Evolutionary conservation across 345 rosid genomes (phyloP).

Genomic region (Euphorbia peplus): DNA sequence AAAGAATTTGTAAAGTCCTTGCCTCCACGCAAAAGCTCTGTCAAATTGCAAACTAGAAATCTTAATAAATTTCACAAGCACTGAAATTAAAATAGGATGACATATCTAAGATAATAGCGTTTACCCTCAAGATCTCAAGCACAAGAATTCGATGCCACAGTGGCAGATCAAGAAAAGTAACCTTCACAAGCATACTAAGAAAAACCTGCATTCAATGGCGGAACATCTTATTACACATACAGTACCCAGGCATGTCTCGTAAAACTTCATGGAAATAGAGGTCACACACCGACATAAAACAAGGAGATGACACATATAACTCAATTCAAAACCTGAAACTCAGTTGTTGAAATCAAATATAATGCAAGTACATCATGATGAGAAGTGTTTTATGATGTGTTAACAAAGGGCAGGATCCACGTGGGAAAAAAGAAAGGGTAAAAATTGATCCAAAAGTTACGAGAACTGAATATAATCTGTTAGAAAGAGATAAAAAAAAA

Average conservation of each 20-base stretch:
- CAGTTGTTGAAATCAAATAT: background rate
- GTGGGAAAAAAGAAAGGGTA: background rate
- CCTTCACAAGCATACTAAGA: constrained; percentile 91
- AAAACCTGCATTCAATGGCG: constrained; percentile 61
- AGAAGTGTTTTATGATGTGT: background rate
- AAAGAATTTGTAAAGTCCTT: constrained; percentile 69
- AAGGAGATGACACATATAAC: background rate
- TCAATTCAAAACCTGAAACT: constrained; percentile 4
- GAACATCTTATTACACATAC: background rate
- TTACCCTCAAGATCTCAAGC: constrained; percentile 97
- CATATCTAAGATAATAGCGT: constrained; percentile 10
- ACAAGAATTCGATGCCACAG: constrained; percentile 99
- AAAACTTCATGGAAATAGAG: background rate
- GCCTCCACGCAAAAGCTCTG: constrained; percentile 99
- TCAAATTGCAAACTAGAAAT: constrained; percentile 28
- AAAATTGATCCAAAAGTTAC: background rate
- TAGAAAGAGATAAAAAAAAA: background rate
- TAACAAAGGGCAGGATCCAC: background rate
- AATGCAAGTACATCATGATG: background rate
- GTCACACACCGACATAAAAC: background rate
- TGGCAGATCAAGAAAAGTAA: constrained; percentile 86
- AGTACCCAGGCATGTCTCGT: background rate
- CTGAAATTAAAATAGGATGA: background rate
- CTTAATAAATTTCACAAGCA: background rate
- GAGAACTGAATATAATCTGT: background rate